These are phyloP conservation scores for Penicillium taxi DNA, from an alignment of 495 filamentous ascomycete genomes.

Conservation along the genomic window DNA sequence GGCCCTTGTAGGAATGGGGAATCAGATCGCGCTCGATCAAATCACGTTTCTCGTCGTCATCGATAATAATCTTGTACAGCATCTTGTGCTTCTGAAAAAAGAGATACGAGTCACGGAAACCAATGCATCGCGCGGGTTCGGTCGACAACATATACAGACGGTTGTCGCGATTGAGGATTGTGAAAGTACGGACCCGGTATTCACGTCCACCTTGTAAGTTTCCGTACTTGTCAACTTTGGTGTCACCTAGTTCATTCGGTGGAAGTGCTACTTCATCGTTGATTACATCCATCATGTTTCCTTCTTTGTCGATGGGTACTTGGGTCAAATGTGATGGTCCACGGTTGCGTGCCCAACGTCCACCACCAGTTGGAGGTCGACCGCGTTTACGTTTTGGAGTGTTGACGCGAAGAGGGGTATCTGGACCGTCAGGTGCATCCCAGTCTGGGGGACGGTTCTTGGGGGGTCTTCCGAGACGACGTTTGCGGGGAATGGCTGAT, in stretches of 20 bases:
- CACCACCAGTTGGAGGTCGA: conserved; percentile 59
- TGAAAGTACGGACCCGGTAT: conserved; percentile 92
- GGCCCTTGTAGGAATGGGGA: conserved; percentile 95
- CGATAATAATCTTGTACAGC: conserved; percentile 92
- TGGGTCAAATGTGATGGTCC: conserved; percentile 69
- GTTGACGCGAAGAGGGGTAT: conserved; percentile 43
- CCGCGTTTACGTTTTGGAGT: conserved; percentile 64
- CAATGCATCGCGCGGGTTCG: conserved; percentile 90
- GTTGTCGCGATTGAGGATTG: conserved; percentile 71
- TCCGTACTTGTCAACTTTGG: conserved; percentile 85
- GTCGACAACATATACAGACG: conserved; percentile 96
- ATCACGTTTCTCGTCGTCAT: conserved; percentile 85
- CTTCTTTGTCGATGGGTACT: conserved; percentile 89
- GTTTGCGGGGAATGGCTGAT: conserved; percentile 59
- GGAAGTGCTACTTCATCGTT: conserved; percentile 87
- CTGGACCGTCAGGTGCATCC: conserved; percentile 53
- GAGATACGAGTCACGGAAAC: conserved; percentile 92
- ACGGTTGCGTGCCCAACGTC: conserved; percentile 55
- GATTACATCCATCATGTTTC: conserved; percentile 82
- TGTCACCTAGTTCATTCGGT: conserved; percentile 79
- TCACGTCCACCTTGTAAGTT: conserved; percentile 73
- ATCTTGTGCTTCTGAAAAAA: conserved; percentile 97
- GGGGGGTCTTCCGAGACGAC: conserved; percentile 76
- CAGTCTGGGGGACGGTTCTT: conserved; percentile 74
- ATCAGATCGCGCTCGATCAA: conserved; percentile 91